Conservation (phyloP, 75 land plant genomes). For the Pinus albicaulis region DNA sequence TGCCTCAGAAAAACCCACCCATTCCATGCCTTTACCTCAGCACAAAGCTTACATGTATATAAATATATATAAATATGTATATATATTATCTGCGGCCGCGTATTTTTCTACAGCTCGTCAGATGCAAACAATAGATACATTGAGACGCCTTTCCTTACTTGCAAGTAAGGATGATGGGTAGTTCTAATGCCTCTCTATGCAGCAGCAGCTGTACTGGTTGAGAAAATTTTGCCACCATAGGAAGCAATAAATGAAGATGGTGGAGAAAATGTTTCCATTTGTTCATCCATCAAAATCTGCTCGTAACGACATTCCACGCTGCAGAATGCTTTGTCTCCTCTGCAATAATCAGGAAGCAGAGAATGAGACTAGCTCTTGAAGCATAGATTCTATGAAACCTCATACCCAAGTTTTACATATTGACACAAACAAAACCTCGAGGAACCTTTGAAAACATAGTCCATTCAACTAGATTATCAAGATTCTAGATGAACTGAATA, state of each 20-base stretch:
- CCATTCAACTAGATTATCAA: background rate
- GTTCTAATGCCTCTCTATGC: slow-evolving; percentile 3
- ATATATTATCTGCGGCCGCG: slow-evolving; percentile 9
- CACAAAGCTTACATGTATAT: slow-evolving; percentile 1
- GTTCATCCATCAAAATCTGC: slow-evolving; percentile 55
- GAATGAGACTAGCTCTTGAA: slow-evolving; percentile 5
- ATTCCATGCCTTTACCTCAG: background rate
- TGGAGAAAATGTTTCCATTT: slow-evolving; percentile 22
- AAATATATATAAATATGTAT: background rate
- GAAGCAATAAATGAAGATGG: background rate
- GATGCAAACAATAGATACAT: slow-evolving; percentile 2
- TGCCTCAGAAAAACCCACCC: background rate
- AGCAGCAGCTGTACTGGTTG: slow-evolving; percentile 5
- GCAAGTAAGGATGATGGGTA: background rate
- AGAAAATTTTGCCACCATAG: slow-evolving; percentile 5
- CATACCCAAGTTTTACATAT: background rate
- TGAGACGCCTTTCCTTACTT: slow-evolving; percentile 1
- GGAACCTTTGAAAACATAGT: background rate
- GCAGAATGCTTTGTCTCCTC: slow-evolving; percentile 77
- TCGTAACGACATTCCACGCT: slow-evolving; percentile 60
- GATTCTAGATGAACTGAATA: background rate
- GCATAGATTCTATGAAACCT: background rate
- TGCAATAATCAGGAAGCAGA: slow-evolving; percentile 20
- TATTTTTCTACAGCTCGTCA: slow-evolving; percentile 11
- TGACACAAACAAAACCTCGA: background rate